Conservation (phyloP, 169 alveolate genomes). For the Plasmodium coatneyi region DNA sequence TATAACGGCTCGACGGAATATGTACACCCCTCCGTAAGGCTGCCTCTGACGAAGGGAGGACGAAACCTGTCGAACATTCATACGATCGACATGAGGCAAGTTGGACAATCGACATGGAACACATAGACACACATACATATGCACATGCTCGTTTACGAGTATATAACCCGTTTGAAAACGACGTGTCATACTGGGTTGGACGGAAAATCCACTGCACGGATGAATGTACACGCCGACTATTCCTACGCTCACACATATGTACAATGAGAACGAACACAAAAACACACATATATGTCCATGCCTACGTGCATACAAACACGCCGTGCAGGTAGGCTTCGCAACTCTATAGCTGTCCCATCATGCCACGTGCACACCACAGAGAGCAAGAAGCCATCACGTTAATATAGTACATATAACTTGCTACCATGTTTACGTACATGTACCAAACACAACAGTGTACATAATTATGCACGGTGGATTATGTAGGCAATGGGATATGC, state of each 20-base stretch:
- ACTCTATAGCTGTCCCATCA: neutral
- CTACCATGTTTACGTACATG: neutral
- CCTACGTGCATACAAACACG: neutral
- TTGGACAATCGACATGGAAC: neutral
- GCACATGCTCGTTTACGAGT: neutral
- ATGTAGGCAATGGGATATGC: neutral
- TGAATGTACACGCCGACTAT: neutral
- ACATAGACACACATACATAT: neutral
- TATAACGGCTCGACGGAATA: neutral
- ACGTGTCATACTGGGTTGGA: neutral
- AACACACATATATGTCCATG: neutral
- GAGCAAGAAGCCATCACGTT: neutral
- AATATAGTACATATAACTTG: neutral
- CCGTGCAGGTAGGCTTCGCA: neutral
- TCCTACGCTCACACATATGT: neutral
- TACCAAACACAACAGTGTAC: neutral
- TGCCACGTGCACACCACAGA: neutral
- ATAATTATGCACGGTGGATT: neutral
- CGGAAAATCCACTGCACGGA: neutral
- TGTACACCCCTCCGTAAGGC: neutral
- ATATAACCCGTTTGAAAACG: neutral
- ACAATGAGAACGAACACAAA: neutral
- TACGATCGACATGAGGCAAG: neutral
- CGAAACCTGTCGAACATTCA: neutral
- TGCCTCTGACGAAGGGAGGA: neutral